Base-by-base conservation (phyloP, 2,329 filamentous ascomycete genomes). In the Ophioceras dolichostomum region DNA sequence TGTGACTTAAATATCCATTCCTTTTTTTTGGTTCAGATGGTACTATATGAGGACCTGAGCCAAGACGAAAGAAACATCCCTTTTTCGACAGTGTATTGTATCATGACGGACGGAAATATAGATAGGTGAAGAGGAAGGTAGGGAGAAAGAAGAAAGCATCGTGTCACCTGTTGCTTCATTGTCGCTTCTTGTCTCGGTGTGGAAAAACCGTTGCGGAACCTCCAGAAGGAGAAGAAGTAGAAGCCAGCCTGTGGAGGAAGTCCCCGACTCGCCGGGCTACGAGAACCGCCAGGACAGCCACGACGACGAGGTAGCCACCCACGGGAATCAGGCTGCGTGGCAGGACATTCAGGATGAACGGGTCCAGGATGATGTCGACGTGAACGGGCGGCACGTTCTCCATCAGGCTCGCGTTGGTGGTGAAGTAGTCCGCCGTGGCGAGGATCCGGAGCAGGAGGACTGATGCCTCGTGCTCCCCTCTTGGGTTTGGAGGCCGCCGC, bases 351-450 rank as follows among this genome's bases (percentile, higher is more conserved):
- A 79, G 60, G 29, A 93, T 42, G 52, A 80, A 96, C 1, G 87
- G 87, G 56, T 96, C 91, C 18, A 98, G 73, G 49, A 95, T 83
- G 56, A 78, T 59, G 48, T 98, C 89, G 36, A 81, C 81, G 37
- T 76, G 64, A 4, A 96, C 86, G 1, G 77, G 73, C 2, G 79
- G 79, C 12, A 84, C 81, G 43, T 68, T 51, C 34, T 64, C 59
- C 89, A 96, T 96, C 49, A 94, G 69, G 2, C 69, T 69, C 43
- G 64, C 59, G 53, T 94, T 72, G 41, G 76, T 68, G 10, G 83
- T 82, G 58, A 83, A 93, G 63, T 89, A 98, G 49, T 93, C 85
- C 33, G 91, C 87, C 16, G 79, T 76, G 12, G 87, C 75, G 44
- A 71, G 68, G 37, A 96, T 65, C 43, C 76, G 80, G 3, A 96